Base-by-base conservation (phyloP, 768 basidiomycete genomes). In the Leccinum rimulosum region DNA sequence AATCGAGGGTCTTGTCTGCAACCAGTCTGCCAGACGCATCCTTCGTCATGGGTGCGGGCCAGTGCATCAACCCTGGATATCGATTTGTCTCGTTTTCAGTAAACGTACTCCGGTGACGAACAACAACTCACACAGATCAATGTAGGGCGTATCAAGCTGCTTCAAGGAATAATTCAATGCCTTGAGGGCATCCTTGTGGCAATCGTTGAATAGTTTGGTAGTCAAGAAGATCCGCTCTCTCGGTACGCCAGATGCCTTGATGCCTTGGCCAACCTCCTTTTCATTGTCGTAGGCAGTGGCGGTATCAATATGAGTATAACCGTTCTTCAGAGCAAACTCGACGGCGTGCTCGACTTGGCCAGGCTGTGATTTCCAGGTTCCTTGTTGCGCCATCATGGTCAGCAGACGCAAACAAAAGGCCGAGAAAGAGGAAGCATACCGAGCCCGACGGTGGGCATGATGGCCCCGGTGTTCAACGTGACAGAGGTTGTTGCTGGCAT, bases 211-310 rank as follows among this genome's bases (percentile, higher is more conserved):
- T 56, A 89, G 78, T 72, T 88, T 89, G 58, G 86, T 88, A 57
- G 91, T 93, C 59, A 95, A 74, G 81, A 95, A 95, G 74, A 95
- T 81, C 56, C 85, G 77, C 35, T 77, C 76, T 58, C 94, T 83
- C 6, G 84, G 79, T 12, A 94, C 83, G 11, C 90, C 92, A 25
- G 87, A 88, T 12, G 79, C 78, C 50, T 68, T 85, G 75, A 95
- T 87, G 28, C 93, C 93, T 55, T 84, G 67, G 12, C 93, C 93
- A 50, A 95, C 93, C 72, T 91, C 90, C 38, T 77, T 76, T 73
- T 95, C 90, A 68, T 93, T 94, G 54, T 74, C 73, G 70, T 90
- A 89, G 6, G 77, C 86, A n/a, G 84, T 75, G 11, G 88, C 89
- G 56, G 86, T 89, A 70, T 87, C 88, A 68, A 87, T 84, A 68